Base-by-base conservation (phyloP, 2,329 filamentous ascomycete genomes). In the Geosmithia putterillii region DNA sequence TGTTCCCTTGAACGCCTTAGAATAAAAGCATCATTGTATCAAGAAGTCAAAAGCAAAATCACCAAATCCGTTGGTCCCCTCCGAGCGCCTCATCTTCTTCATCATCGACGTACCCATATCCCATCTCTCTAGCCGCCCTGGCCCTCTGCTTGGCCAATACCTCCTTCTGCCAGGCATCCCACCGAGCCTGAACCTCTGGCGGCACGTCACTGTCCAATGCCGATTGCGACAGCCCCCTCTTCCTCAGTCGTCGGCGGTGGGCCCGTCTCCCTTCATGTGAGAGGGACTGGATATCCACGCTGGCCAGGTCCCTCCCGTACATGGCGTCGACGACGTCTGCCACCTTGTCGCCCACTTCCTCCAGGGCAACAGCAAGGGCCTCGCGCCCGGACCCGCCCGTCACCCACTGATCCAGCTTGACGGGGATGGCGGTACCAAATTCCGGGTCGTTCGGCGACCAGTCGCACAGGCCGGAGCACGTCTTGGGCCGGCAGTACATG, bases 331-430 rank as follows among this genome's bases (percentile, higher is more conserved):
- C 57, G 6, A 66, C 46, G 23, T 79, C 74, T 0, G 70, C 71
- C 19, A 62, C 41, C 47, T 62, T 54, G 50, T 79, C 75, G 7
- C 59, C 57, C 2, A 66, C 47, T 32, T 73, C 66, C 41, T 75
- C 67, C 4, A 54, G 51, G 2, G 63, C 48, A 38, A 57, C 54
- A n/a, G 54, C 55, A 14, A 59, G 55, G 3, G 67, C 38, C 2
- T 48, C 51, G 34, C 71, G 69, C 5, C 71, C 71, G 28, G 57
- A 59, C 1, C 75, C 75, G 15, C 71, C 69, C 0, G 72, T 74
- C 8, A 64, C 54, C 76, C 76, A 81, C 50, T 80, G 68, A 53
- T 81, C 76, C 12, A 81, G 52, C 60, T 80, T 81, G 45, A 77
- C 69, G 3, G 77, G 76, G 39, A 81, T 64, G 1, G 75, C 73